Conservation (phyloP, 2,329 filamentous ascomycete species). For the Phoma sp. region DNA sequence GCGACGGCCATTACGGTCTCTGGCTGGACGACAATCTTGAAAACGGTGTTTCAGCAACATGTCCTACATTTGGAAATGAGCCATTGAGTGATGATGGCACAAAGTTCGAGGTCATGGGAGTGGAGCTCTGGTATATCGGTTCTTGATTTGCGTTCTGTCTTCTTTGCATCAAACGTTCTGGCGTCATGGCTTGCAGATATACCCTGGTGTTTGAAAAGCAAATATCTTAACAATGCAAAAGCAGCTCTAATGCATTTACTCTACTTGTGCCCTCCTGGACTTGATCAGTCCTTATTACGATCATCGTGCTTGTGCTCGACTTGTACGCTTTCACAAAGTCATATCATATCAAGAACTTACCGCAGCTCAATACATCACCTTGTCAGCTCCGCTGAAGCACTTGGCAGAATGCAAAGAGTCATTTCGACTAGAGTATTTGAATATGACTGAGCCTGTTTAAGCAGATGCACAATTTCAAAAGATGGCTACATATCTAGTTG, state of each 20-base stretch:
- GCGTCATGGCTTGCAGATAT: background rate
- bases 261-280: too few species aligned
- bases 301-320: too few species aligned
- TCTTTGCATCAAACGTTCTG: background rate
- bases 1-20: conserved; percentile 86
- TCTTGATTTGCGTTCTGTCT: conserved; percentile 17
- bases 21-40: conserved; percentile 91
- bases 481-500: too few species aligned
- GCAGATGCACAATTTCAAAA: too few species aligned
- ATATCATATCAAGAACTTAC: too few species aligned
- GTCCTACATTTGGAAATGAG: conserved; percentile 94
- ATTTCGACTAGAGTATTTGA: too few species aligned
- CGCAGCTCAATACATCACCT: too few species aligned
- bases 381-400: too few species aligned
- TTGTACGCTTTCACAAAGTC: too few species aligned
- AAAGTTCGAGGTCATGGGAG: conserved; percentile 88
- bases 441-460: too few species aligned
- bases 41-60: conserved; percentile 80
- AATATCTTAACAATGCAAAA: background rate
- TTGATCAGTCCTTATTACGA: too few species aligned
- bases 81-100: conserved; percentile 88
- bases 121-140: conserved; percentile 93
- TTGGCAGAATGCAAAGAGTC: too few species aligned
- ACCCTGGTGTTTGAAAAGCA: background rate
- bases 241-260: background rate